Evolutionary conservation across 805 yeast species (phyloP).

Genomic region (Spathaspora sp.): DNA sequence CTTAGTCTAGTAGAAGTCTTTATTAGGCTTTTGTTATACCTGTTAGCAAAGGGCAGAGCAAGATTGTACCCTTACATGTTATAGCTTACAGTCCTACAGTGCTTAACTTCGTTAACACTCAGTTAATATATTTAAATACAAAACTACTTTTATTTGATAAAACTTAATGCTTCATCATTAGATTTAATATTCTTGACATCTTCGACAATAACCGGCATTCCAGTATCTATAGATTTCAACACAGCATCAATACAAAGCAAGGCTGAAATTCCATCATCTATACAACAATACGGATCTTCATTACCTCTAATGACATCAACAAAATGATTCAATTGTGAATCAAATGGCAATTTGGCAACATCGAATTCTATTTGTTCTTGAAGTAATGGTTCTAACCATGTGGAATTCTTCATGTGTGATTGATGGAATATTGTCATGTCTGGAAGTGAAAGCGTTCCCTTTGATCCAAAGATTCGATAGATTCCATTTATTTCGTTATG

Average conservation of each 20-base stretch:
- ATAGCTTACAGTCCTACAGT: too few species aligned
- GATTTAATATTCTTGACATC: constrained; percentile 10
- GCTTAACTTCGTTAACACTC: too few species aligned
- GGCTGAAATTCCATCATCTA: constrained; percentile 37
- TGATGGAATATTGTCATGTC: constrained; percentile 33
- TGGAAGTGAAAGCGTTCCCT: constrained; percentile 36
- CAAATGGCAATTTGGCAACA: constrained; percentile 26
- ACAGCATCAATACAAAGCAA: constrained; percentile 36
- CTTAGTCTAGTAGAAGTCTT: too few species aligned
- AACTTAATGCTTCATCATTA: neutral
- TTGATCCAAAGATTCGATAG: constrained; percentile 35
- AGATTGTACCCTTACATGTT: too few species aligned
- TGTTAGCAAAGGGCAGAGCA: too few species aligned
- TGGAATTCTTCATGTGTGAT: constrained; percentile 9
- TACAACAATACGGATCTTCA: constrained; percentile 22
- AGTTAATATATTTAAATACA: neutral
- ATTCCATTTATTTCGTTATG: constrained; percentile 27
- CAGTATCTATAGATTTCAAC: constrained; percentile 28
- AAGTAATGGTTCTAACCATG: constrained; percentile 23
- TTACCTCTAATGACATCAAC: constrained; percentile 29
- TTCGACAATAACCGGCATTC: constrained; percentile 29
- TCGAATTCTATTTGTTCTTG: constrained; percentile 12
- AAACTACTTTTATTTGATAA: neutral
- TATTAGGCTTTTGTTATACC: too few species aligned
- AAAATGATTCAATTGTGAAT: constrained; percentile 35